A percentile compares a stretch with the other conserved stretches of the same genome.
Conservation (phyloP, 1,284 basidiomycete genomes). For the Cryptococcus hybrid region DNA sequence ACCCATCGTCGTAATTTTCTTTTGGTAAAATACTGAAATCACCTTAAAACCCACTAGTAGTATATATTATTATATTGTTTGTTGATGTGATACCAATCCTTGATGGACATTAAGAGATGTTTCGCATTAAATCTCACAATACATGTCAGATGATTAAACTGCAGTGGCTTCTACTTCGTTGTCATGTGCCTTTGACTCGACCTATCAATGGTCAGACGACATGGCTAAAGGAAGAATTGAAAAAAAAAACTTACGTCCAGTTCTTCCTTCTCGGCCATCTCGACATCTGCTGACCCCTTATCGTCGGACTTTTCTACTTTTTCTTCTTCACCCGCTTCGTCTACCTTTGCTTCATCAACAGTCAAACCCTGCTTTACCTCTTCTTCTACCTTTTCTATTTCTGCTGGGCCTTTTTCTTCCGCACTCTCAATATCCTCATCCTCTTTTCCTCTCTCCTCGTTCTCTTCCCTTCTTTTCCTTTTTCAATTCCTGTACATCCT, state of each 20-base stretch:
- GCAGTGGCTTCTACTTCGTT: too few relatives aligned
- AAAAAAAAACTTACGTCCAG: background rate
- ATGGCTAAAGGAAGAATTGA: too few relatives aligned
- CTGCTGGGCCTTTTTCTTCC: background rate
- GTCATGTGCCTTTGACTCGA: too few relatives aligned
- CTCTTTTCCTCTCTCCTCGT: background rate
- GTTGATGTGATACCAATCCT: too few relatives aligned
- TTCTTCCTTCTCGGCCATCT: background rate
- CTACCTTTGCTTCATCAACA: slow-evolving; percentile 1
- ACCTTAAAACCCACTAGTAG: too few relatives aligned
- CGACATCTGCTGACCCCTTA: background rate
- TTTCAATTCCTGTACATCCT: slow-evolving; percentile 7
- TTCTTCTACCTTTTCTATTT: slow-evolving; percentile 1
- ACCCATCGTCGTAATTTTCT: too few relatives aligned
- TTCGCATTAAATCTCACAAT: too few relatives aligned
- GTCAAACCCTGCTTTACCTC: background rate
- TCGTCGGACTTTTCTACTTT: background rate
- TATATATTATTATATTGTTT: too few relatives aligned
- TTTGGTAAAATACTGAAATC: too few relatives aligned
- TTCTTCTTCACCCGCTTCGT: slow-evolving; percentile 1
- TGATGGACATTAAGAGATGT: too few relatives aligned
- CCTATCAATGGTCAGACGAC: too few relatives aligned
- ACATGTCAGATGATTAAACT: too few relatives aligned
- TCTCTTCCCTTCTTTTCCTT: slow-evolving; percentile 3
- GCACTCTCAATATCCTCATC: background rate